These are phyloP conservation scores for Dipteronia sinensis DNA, from an alignment of 345 rosid species.

Conservation along the genomic window DNA sequence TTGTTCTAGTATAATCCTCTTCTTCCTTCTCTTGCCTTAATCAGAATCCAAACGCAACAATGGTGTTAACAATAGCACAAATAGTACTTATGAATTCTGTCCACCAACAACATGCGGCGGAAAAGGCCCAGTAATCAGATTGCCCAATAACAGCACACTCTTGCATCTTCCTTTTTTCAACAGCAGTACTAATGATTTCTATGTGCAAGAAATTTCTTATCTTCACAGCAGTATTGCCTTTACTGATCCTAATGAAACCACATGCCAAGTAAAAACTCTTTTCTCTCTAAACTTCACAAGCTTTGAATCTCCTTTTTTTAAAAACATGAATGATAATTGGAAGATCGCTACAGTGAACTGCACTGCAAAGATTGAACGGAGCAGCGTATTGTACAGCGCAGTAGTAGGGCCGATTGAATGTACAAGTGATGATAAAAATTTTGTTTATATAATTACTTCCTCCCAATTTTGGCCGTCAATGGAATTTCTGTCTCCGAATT, in stretches of 20 bases:
- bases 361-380: not conserved
- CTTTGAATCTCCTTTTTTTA: not conserved
- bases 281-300: not conserved
- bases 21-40: not conserved
- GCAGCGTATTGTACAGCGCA: too few relatives aligned
- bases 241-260: not conserved
- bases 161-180: not conserved
- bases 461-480: fast-evolving
- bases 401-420: not conserved
- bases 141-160: not conserved
- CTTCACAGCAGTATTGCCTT: not conserved
- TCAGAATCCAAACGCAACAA: not conserved
- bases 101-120: not conserved
- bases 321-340: too few relatives aligned
- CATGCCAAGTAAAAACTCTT: not conserved
- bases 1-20: not conserved
- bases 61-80: not conserved
- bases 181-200: not conserved
- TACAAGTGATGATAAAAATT: not conserved
- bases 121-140: not conserved
- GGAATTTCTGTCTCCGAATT: not conserved
- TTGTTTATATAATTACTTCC: not conserved
- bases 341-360: not conserved
- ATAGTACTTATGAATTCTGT: not conserved
- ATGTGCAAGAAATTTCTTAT: slow-evolving; percentile 5